Conservation (phyloP, 495 filamentous ascomycete species). For the Gamarada debralockiae region DNA sequence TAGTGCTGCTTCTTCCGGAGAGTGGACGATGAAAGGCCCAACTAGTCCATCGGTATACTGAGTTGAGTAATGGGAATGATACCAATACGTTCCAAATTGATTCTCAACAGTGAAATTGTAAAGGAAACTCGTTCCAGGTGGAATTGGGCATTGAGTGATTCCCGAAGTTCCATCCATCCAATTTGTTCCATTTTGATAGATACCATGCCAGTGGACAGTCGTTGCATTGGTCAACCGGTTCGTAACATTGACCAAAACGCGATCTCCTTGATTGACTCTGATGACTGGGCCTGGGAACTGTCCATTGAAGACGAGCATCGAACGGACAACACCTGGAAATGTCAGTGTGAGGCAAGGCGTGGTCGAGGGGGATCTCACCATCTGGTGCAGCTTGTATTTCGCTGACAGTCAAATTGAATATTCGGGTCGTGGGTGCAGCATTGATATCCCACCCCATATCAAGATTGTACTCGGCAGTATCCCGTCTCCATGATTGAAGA, state of each 20-base stretch:
- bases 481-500: slow-evolving; percentile 18
- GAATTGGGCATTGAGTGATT: slow-evolving; percentile 51
- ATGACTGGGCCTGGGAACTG: slow-evolving; percentile 72
- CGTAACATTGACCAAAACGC: slow-evolving; percentile 61
- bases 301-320: slow-evolving; percentile 73
- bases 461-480: slow-evolving; percentile 37
- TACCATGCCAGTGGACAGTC: slow-evolving; percentile 61
- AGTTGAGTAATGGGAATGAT: slow-evolving; percentile 57
- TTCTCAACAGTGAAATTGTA: slow-evolving; percentile 52
- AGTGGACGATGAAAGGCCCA: slow-evolving; percentile 65
- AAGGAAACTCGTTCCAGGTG: slow-evolving; percentile 38
- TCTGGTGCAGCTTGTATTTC: slow-evolving; percentile 40
- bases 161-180: slow-evolving; percentile 60
- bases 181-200: slow-evolving; percentile 59
- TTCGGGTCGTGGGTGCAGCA: slow-evolving; percentile 33
- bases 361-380: not conserved
- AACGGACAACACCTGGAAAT: slow-evolving; percentile 33
- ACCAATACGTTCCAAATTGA: slow-evolving; percentile 74
- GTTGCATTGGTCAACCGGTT: slow-evolving; percentile 67
- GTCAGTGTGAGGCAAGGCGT: not conserved
- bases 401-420: slow-evolving; percentile 38
- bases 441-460: slow-evolving; percentile 36
- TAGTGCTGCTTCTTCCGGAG: slow-evolving; percentile 51
- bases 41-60: slow-evolving; percentile 43
- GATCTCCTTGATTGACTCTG: slow-evolving; percentile 65